phyloP scores from a whole-genome alignment of 73 alveolate genomes.

The Stentor roeselii region DNA sequence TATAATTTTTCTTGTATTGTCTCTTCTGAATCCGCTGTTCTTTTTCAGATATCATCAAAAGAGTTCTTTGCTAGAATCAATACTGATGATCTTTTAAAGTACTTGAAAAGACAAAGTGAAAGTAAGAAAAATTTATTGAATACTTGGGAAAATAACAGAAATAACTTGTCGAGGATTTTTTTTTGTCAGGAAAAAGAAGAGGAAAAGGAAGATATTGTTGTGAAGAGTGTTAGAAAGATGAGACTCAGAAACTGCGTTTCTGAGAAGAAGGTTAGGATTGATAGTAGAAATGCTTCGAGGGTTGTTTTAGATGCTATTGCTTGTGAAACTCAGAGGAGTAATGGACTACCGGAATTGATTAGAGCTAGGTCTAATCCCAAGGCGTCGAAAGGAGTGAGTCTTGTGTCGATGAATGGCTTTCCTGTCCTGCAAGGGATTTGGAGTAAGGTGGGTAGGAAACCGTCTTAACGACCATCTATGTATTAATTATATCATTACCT shows the following conservation, averaged over 20 bases:
- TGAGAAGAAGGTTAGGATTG: not conserved
- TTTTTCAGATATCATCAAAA: not conserved
- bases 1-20: not conserved
- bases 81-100: not conserved
- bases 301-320: not conserved
- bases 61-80: not conserved
- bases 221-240: not conserved
- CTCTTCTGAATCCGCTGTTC: not conserved
- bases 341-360: not conserved
- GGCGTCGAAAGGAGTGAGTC: not conserved
- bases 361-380: not conserved
- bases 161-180: not conserved
- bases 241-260: not conserved
- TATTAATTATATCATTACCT: too few species aligned
- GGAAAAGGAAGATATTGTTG: not conserved
- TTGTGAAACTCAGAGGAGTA: not conserved
- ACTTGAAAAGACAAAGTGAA: too few species aligned
- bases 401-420: not conserved
- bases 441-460: too few species aligned
- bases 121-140: too few species aligned
- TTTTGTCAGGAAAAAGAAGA: not conserved
- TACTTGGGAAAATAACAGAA: not conserved
- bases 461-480: too few species aligned
- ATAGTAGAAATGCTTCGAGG: not conserved
- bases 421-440: not conserved